Percentiles rank a stretch among this genome's conserved stretches.
Evolutionary conservation across 2,329 filamentous ascomycete species (phyloP).

Genomic region (Hypoxylon sp.): DNA sequence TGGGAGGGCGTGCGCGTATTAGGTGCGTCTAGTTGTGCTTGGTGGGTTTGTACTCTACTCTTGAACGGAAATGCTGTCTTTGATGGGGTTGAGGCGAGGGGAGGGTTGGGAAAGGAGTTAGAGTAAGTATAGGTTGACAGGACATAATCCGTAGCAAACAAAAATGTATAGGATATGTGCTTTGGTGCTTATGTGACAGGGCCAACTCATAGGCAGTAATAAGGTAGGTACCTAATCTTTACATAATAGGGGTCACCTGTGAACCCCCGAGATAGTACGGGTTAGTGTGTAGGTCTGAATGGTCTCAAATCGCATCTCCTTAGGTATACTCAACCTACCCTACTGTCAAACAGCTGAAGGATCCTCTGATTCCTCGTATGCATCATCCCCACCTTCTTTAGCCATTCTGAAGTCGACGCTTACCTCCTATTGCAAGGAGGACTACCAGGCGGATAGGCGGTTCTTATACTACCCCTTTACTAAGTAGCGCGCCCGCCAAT

Average conservation of each 20-base stretch:
- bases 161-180: background rate
- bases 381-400: too few relatives aligned
- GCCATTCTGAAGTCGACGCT: background rate
- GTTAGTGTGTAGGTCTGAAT: background rate
- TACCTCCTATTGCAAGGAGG: background rate
- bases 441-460: too few relatives aligned
- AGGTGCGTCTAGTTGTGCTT: background rate
- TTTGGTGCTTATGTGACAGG: background rate
- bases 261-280: background rate
- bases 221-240: background rate
- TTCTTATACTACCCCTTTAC: too few relatives aligned
- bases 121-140: background rate
- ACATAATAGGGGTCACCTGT: background rate
- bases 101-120: background rate
- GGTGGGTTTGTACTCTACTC: background rate
- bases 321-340: background rate
- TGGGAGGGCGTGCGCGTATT: slow-evolving; percentile 8
- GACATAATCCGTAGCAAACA: background rate
- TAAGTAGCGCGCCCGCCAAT: too few relatives aligned
- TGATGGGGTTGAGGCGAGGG: background rate
- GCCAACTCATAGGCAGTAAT: background rate
- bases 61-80: background rate
- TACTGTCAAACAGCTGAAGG: background rate
- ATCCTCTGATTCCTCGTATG: background rate
- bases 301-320: background rate